phyloP scores from a whole-genome alignment of 257 asterid genomes.

The Solanum pinnatisectum region DNA sequence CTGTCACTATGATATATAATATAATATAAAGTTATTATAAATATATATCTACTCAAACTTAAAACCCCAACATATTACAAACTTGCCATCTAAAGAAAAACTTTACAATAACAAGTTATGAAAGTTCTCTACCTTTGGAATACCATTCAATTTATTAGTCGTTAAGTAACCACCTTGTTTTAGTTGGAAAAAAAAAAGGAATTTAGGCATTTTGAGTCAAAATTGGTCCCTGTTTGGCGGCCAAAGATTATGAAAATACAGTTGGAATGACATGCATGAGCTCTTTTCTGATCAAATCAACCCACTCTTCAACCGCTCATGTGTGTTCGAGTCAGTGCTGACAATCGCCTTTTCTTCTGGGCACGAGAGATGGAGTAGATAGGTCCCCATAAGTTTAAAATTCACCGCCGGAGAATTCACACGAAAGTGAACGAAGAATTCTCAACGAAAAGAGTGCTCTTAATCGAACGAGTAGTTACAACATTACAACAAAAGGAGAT shows the following conservation, averaged over 20 bases:
- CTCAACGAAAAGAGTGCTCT: too few relatives aligned
- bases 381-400: too few relatives aligned
- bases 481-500: not conserved
- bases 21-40: too few relatives aligned
- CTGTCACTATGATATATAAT: too few relatives aligned
- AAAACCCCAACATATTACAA: not conserved
- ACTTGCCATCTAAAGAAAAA: not conserved
- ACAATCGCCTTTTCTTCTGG: too few relatives aligned
- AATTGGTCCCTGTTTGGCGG: not conserved
- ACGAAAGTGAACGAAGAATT: not conserved
- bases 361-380: too few relatives aligned
- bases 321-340: not conserved
- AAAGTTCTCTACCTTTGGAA: too few relatives aligned
- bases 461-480: too few relatives aligned
- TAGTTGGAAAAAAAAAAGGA: not conserved
- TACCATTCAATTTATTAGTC: not conserved
- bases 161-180: not conserved
- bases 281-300: too few relatives aligned
- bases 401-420: not conserved
- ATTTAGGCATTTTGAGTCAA: not conserved
- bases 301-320: not conserved
- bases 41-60: not conserved
- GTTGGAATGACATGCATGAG: not conserved
- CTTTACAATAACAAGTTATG: too few relatives aligned
- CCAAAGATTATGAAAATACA: not conserved